phyloP scores from a whole-genome alignment of 164 flowering plant genomes.

The Liquidambar formosana region DNA sequence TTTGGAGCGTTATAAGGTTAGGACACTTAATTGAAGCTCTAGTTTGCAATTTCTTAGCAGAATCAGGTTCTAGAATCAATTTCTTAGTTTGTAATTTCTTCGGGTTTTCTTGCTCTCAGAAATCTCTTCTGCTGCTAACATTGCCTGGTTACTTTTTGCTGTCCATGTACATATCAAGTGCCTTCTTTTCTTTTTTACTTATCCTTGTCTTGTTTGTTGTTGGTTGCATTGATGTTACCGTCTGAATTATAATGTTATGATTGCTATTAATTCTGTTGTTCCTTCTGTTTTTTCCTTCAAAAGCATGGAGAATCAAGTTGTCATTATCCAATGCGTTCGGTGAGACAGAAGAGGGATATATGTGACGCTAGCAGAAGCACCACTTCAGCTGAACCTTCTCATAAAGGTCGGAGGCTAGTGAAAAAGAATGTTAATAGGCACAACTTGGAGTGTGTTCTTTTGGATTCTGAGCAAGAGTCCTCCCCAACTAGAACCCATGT shows the following conservation, averaged over 20 bases:
- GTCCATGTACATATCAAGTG: too few relatives aligned
- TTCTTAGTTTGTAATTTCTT: too few relatives aligned
- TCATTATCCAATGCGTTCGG: constrained; percentile 9
- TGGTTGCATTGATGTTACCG: too few relatives aligned
- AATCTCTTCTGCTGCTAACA: too few relatives aligned
- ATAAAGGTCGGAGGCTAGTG: constrained; percentile 50
- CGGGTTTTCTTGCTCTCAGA: too few relatives aligned
- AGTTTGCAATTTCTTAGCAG: too few relatives aligned
- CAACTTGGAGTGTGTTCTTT: constrained; percentile 15
- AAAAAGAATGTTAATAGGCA: constrained; percentile 34
- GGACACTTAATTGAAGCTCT: too few relatives aligned
- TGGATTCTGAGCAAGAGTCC: constrained; percentile 34
- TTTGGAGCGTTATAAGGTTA: too few relatives aligned
- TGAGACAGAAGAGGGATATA: constrained; percentile 29
- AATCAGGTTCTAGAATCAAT: too few relatives aligned
- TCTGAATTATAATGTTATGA: neutral
- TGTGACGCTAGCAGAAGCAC: constrained; percentile 15
- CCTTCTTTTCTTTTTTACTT: neutral
- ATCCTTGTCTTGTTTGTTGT: neutral
- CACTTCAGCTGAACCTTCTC: constrained; percentile 32
- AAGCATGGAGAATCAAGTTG: constrained; percentile 25
- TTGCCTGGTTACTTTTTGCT: too few relatives aligned
- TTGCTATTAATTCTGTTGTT: neutral
- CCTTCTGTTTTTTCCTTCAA: neutral
- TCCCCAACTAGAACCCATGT: constrained; percentile 4